Evolutionary conservation across 352 stramenopile species (phyloP).

Genomic region (Blastocystis sp.): DNA sequence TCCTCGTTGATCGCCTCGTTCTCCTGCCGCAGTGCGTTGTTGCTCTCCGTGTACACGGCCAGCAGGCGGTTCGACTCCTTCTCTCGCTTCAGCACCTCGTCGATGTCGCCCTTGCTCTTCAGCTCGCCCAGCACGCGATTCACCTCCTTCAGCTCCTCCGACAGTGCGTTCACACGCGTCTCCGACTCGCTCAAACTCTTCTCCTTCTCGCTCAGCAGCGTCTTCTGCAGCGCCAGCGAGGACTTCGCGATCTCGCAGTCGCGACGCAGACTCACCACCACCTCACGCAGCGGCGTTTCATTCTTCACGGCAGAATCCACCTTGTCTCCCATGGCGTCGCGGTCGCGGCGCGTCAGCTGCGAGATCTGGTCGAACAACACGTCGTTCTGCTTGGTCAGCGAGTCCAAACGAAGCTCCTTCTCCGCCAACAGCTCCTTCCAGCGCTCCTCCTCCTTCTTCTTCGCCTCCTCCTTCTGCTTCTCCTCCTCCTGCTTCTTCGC

Average conservation of each 20-base stretch:
- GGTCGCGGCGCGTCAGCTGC: constrained; percentile 28
- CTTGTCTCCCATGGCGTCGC: neutral
- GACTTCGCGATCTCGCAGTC: constrained; percentile 55
- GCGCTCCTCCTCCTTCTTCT: neutral
- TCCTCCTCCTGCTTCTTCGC: neutral
- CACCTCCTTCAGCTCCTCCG: neutral
- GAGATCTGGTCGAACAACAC: constrained; percentile 47
- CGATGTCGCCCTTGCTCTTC: neutral
- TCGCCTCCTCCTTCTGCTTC: neutral
- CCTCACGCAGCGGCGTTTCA: neutral
- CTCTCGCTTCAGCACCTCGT: constrained; percentile 21
- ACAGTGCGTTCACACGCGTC: neutral
- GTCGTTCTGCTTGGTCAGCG: constrained; percentile 49
- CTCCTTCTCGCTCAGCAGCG: neutral
- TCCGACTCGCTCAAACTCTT: neutral
- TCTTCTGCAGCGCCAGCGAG: constrained; percentile 10
- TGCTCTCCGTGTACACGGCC: constrained; percentile 55
- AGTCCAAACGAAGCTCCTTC: neutral
- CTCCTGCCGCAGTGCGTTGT: constrained; percentile 18
- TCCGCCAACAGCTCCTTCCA: constrained; percentile 2
- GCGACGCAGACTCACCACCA: constrained; percentile 32
- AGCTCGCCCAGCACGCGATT: constrained; percentile 5
- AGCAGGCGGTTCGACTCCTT: constrained; percentile 15
- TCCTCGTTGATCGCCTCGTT: neutral
- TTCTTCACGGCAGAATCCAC: neutral